These are phyloP conservation scores for Colletotrichum lentis DNA, from an alignment of 2,329 filamentous ascomycete species.

Conservation along the genomic window DNA sequence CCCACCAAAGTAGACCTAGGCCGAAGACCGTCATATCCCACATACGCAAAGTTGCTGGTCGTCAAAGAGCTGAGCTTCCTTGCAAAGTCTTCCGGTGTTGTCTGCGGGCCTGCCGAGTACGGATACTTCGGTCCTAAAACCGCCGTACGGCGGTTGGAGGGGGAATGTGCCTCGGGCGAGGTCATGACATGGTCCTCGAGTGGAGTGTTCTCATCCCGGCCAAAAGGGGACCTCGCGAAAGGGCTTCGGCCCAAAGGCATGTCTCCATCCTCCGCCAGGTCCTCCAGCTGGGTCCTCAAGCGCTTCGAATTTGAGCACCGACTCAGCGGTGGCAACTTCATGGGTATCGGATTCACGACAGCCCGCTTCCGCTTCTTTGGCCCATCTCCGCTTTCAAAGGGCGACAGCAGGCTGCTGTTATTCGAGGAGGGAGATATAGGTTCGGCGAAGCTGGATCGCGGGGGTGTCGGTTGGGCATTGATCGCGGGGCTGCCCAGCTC, in stretches of 20 bases:
- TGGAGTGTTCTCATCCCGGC: constrained; percentile 6
- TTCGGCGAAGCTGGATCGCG: constrained; percentile 21
- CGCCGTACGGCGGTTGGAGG: constrained; percentile 12
- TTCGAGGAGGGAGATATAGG: constrained; percentile 28
- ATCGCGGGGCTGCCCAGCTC: constrained; percentile 53
- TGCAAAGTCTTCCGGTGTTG: constrained; percentile 28
- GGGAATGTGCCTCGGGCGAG: constrained; percentile 25
- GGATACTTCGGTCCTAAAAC: constrained; percentile 3
- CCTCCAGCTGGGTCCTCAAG: constrained; percentile 17
- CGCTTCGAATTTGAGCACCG: constrained; percentile 24
- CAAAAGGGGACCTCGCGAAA: constrained; percentile 12
- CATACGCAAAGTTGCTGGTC: constrained; percentile 30
- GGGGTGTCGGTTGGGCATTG: constrained; percentile 43
- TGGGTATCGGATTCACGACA: constrained; percentile 29
- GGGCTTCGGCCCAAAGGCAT: constrained; percentile 22
- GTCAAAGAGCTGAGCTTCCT: constrained; percentile 35
- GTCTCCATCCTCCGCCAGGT: constrained; percentile 23
- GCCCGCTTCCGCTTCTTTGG: constrained; percentile 38
- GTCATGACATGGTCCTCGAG: constrained; percentile 16
- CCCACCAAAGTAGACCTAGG: constrained; percentile 31
- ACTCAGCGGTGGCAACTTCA: constrained; percentile 30
- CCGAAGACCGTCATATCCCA: constrained; percentile 23
- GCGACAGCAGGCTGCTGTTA: constrained; percentile 19
- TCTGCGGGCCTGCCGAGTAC: constrained; percentile 17
- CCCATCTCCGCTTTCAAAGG: constrained; percentile 30